Conservation (phyloP, 495 filamentous ascomycete genomes). For the Massariosphaeria phaeospora region DNA sequence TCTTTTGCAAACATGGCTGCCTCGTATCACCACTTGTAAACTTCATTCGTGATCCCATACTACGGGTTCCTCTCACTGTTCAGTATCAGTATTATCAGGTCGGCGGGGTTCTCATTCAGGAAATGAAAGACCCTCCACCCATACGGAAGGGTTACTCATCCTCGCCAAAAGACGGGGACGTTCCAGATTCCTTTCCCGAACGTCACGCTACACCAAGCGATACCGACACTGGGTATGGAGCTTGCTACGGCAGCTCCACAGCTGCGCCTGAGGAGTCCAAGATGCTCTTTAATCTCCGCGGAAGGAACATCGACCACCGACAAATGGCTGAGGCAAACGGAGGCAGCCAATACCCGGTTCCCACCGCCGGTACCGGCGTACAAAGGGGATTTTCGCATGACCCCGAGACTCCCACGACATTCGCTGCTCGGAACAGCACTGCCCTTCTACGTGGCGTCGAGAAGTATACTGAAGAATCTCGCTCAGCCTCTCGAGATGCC, state of each 20-base stretch:
- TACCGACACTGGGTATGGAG: not conserved
- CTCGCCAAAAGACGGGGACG: not conserved
- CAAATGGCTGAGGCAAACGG: not conserved
- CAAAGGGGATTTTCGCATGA: not conserved
- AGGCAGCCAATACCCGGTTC: not conserved
- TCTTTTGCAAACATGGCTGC: not conserved
- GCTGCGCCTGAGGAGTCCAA: no score
- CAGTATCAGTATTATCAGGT: not conserved
- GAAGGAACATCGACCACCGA: not conserved
- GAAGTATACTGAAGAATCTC: constrained; percentile 4
- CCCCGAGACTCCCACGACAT: not conserved
- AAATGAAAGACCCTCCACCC: constrained; percentile 1
- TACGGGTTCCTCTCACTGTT: no score
- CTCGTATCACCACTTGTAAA: not conserved
- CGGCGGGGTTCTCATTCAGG: no score
- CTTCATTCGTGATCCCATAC: not conserved
- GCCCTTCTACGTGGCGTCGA: constrained; percentile 2
- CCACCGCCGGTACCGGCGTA: not conserved
- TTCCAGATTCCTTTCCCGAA: not conserved
- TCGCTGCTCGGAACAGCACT: not conserved
- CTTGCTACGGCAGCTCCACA: no score
- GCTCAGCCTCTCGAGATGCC: not conserved
- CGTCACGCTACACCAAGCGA: not conserved
- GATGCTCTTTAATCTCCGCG: not conserved
- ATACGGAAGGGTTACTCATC: not conserved